A percentile compares a stretch with the other conserved stretches of the same genome.
Conservation (phyloP, 768 basidiomycete species). For the Calocybe cyanea region DNA sequence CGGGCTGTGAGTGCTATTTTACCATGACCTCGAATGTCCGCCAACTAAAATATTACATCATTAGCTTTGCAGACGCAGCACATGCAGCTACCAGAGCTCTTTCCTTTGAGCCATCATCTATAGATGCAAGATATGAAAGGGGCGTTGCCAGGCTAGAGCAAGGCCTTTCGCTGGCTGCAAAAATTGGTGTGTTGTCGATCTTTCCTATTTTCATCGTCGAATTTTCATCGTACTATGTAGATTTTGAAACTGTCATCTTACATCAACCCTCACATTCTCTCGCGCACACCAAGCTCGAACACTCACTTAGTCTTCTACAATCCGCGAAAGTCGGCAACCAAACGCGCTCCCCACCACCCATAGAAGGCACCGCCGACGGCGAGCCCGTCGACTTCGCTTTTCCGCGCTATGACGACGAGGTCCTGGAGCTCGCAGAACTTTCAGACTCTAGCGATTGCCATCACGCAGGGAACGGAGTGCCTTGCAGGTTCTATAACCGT, state of each 20-base stretch:
- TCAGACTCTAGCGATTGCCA: constrained; percentile 55
- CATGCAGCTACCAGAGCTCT: constrained; percentile 20
- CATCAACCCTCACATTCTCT: constrained; percentile 25
- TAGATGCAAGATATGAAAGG: constrained; percentile 17
- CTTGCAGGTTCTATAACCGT: constrained; percentile 58
- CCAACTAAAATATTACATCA: neutral
- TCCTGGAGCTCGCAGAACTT: constrained; percentile 34
- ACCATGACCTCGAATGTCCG: neutral
- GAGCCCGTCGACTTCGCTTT: constrained; percentile 29
- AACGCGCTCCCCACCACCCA: constrained; percentile 6
- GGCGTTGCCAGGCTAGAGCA: constrained; percentile 20
- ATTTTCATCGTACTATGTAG: constrained; percentile 13
- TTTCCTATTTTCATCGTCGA: neutral
- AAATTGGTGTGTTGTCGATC: constrained; percentile 22
- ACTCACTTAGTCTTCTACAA: constrained; percentile 10
- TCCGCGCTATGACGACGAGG: constrained; percentile 30
- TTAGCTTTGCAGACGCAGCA: constrained; percentile 17
- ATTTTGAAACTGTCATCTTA: constrained; percentile 32
- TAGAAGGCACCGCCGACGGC: constrained; percentile 3
- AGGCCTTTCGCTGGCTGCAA: constrained; percentile 18
- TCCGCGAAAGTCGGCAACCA: constrained; percentile 11
- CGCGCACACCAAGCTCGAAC: constrained; percentile 24
- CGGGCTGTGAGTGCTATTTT: constrained; percentile 13
- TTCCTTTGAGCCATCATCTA: constrained; percentile 18
- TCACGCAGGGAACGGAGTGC: constrained; percentile 46